phyloP scores from a whole-genome alignment of 2,329 filamentous ascomycete species.

The Cladophialophora immunda region DNA sequence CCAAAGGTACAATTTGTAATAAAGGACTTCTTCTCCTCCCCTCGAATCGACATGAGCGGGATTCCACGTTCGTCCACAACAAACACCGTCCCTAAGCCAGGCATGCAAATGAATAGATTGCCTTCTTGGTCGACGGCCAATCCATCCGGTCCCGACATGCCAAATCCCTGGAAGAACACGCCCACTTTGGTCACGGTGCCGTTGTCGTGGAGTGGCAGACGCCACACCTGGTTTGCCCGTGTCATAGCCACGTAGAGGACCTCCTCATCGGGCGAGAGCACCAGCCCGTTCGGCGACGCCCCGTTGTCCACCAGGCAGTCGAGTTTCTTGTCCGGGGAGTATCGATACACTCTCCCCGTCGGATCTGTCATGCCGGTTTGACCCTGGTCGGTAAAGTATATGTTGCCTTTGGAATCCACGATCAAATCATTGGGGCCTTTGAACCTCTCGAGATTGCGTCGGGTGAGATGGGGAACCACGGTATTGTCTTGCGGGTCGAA shows the following conservation, averaged over 20 bases:
- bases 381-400: conserved; percentile 57
- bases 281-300: conserved; percentile 52
- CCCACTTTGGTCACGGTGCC: not conserved
- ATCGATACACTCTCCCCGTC: conserved; percentile 52
- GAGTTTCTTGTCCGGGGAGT: conserved; percentile 47
- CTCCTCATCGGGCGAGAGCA: not conserved
- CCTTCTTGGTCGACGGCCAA: conserved; percentile 6
- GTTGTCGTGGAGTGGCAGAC: conserved; percentile 1
- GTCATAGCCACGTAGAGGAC: conserved; percentile 18
- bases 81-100: conserved; percentile 10
- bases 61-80: not conserved
- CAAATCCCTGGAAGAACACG: not conserved
- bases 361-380: conserved; percentile 56
- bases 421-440: conserved; percentile 56
- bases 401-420: conserved; percentile 47
- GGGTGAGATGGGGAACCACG: no score
- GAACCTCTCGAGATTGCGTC: no score
- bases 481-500: no score
- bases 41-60: not conserved
- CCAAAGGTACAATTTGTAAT: not conserved
- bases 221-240: conserved; percentile 9
- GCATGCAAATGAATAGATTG: not conserved
- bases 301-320: conserved; percentile 52
- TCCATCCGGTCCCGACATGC: conserved; percentile 7
- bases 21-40: no score